phyloP scores from a whole-genome alignment of 164 flowering plant species.

The Berberis thunbergii region DNA sequence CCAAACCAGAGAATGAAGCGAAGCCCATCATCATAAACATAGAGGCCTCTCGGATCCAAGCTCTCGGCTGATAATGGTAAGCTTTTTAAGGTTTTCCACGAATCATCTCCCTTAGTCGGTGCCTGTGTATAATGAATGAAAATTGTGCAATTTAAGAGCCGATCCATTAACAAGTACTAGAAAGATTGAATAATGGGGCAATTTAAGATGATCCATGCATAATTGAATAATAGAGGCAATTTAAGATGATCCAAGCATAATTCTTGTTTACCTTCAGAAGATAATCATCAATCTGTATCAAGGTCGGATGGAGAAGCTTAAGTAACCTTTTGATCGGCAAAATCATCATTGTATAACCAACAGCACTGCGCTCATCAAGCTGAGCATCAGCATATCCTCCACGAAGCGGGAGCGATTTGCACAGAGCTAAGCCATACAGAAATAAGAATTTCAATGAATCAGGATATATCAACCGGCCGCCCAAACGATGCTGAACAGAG shows the following conservation, averaged over 20 bases:
- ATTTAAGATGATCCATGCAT: background rate
- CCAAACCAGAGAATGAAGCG: constrained; percentile 93
- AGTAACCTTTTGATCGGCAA: constrained; percentile 67
- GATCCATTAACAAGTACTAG: background rate
- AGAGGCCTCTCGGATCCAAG: constrained; percentile 82
- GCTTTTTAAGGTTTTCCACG: constrained; percentile 25
- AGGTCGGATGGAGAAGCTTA: constrained; percentile 78
- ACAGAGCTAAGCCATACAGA: constrained; percentile 71
- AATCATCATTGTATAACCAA: constrained; percentile 85
- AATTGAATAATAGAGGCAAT: background rate
- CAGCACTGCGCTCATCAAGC: constrained; percentile 95
- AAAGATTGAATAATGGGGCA: background rate
- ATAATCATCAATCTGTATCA: constrained; percentile 73
- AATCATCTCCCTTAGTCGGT: constrained; percentile 35
- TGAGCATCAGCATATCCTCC: constrained; percentile 83
- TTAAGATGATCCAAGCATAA: too few species aligned
- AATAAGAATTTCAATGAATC: constrained; percentile 71
- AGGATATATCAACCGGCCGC: constrained; percentile 87
- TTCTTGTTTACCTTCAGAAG: constrained; percentile 47
- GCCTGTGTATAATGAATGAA: constrained; percentile 30
- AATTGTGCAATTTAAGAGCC: background rate
- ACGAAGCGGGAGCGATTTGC: constrained; percentile 72
- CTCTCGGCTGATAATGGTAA: constrained; percentile 60
- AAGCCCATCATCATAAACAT: constrained; percentile 85
- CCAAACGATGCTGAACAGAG: constrained; percentile 89